Conservation (phyloP, 257 asterid species). For the Plantago major region DNA sequence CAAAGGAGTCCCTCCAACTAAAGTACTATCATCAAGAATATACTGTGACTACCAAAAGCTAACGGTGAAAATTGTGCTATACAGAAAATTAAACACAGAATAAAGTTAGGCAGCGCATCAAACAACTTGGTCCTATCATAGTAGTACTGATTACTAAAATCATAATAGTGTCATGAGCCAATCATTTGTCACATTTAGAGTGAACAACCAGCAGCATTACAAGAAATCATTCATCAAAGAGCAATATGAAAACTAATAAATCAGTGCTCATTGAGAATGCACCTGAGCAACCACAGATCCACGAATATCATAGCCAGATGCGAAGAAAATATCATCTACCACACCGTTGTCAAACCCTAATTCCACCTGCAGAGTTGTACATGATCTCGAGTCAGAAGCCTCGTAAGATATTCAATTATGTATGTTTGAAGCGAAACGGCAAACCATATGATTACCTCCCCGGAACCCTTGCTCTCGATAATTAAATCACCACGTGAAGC, state of each 20-base stretch:
- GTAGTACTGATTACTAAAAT: neutral
- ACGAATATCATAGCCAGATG: slow-evolving; percentile 76
- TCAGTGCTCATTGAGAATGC: slow-evolving; percentile 17
- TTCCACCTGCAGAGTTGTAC: slow-evolving; percentile 59
- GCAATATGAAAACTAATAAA: slow-evolving; percentile 3
- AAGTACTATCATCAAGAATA: slow-evolving; percentile 5
- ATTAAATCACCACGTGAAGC: slow-evolving; percentile 74
- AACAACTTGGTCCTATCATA: neutral
- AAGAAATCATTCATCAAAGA: slow-evolving; percentile 4
- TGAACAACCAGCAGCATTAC: slow-evolving; percentile 18
- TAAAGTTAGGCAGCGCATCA: slow-evolving; percentile 4
- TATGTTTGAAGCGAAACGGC: slow-evolving; percentile 4
- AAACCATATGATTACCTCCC: slow-evolving; percentile 48
- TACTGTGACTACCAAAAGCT: slow-evolving; percentile 11
- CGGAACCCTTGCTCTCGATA: slow-evolving; percentile 69
- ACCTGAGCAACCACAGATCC: slow-evolving; percentile 97
- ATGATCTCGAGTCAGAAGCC: slow-evolving; percentile 7
- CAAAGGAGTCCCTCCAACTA: slow-evolving; percentile 1
- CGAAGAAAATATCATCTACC: slow-evolving; percentile 68
- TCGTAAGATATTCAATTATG: neutral
- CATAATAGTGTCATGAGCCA: neutral
- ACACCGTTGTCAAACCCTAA: slow-evolving; percentile 62
- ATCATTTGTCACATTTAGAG: slow-evolving; percentile 12
- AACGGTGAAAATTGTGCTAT: neutral
- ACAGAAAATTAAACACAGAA: neutral